Evolutionary conservation across 148 eudicot genomes (phyloP), one percentile per base, ranked within the genome.

Genomic region (Polygonum aviculare): DNA sequence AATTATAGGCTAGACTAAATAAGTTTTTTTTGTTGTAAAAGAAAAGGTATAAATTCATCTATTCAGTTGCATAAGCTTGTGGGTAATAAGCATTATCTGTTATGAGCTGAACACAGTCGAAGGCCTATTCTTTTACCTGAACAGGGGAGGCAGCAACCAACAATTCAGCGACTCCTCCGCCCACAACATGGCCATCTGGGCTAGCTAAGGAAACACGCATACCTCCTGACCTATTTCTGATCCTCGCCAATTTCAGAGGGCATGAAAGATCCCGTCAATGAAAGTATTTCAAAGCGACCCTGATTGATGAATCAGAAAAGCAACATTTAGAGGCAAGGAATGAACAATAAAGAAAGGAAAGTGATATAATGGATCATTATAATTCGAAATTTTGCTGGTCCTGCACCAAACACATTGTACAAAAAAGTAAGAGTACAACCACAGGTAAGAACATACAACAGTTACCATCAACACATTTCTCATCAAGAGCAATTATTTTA

Each of bases 241-340:
- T 87, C 52, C 99, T n/a, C 99, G 38, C 99, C 97, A 57, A 78
- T 90, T 82, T 93, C 99, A 12, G 97, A 82, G 39, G 93, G 99
- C 90, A 86, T 93, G 81, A 96, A 93, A 14, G 98, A 96, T 18
- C 99, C 99, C n/a, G 90, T 84, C 77, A 96, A 86, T 10, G 98
- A 91, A 21, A 96, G 90, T 85, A 96, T 89, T 87, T 96, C 99
- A 81, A 93, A 96, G 33, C 97, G 93, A 35, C 99, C 99, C 98
- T 95, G 86, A 79, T 74, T 22, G 1, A 70, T 78, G 50, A 70
- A 38, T 31, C 75, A 22, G 31, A 44, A 12, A 33, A n/a, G 48
- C 51, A 45, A 26, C 15, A 8, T 22, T 41, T 15, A 44, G 15
- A 10, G 19, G 15, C 48, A 16, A n/a, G 73, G 12, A 69, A 39